These are phyloP conservation scores for Talaromyces sp. DNA, from an alignment of 2,329 filamentous ascomycete genomes.

Conservation along the genomic window DNA sequence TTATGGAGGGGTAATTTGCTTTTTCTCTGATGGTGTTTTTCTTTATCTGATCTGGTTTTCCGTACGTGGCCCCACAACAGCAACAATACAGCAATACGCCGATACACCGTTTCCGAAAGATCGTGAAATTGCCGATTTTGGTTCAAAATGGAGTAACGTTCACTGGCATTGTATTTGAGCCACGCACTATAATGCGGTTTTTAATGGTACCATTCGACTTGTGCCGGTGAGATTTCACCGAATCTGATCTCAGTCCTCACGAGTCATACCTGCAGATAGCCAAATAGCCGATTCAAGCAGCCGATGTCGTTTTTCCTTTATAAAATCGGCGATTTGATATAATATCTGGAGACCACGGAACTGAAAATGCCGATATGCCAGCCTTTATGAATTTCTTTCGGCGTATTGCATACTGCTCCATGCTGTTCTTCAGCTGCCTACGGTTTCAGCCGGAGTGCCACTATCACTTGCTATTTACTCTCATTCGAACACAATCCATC, in stretches of 20 bases:
- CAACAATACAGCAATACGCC: not conserved
- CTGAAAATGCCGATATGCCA: not conserved
- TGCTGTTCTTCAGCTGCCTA: not conserved
- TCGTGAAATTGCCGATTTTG: not conserved
- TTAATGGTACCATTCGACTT: no score
- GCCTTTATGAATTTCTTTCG: not conserved
- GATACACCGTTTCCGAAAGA: not conserved
- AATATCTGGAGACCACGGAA: not conserved
- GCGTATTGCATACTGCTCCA: not conserved
- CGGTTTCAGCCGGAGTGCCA: not conserved
- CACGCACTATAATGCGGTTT: not conserved
- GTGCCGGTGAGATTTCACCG: not conserved
- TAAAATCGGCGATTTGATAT: not conserved
- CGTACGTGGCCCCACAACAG: not conserved
- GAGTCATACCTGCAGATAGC: not conserved
- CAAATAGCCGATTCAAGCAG: not conserved
- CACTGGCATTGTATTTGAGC: not conserved
- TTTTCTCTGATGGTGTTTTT: not conserved
- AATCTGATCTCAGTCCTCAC: not conserved
- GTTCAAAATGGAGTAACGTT: not conserved
- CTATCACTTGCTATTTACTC: not conserved
- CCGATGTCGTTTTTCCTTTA: not conserved
- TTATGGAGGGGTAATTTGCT: not conserved
- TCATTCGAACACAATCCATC: not conserved
- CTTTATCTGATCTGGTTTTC: not conserved